phyloP scores from a whole-genome alignment of 257 asterid genomes.

The Salvia hispanica region DNA sequence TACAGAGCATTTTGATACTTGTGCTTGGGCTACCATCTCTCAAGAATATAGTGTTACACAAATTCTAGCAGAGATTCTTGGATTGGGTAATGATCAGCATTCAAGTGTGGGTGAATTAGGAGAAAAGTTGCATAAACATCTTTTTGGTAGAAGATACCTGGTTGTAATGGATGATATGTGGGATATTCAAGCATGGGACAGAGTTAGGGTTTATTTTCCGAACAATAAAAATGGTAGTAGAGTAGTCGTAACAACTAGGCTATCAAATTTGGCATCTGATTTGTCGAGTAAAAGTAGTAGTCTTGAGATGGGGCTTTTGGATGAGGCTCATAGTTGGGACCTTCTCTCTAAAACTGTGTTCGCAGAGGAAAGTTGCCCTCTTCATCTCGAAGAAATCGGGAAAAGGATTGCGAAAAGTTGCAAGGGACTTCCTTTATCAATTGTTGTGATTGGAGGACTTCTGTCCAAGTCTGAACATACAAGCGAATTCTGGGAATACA shows the following conservation, averaged over 20 bases:
- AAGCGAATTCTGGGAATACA: background rate
- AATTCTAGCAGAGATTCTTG: background rate
- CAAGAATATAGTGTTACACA: background rate
- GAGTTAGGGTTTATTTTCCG: background rate
- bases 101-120: background rate
- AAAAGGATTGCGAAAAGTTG: background rate
- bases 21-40: conserved; percentile 6
- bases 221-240: background rate
- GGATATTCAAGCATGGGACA: background rate
- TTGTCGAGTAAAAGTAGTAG: background rate
- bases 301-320: background rate
- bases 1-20: background rate
- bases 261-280: background rate
- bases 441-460: conserved; percentile 20
- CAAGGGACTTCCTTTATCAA: conserved; percentile 23
- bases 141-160: too few relatives aligned
- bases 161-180: background rate
- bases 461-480: background rate
- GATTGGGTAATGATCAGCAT: background rate
- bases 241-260: conserved; percentile 5
- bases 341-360: conserved; percentile 7
- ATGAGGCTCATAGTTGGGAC: background rate
- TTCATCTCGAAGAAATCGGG: background rate
- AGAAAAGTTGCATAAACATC: too few relatives aligned
- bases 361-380: conserved; percentile 3